A percentile compares a stretch with the other conserved stretches of the same genome.
phyloP scores from a whole-genome alignment of 2,329 filamentous ascomycete species.

The Claviceps citrina region DNA sequence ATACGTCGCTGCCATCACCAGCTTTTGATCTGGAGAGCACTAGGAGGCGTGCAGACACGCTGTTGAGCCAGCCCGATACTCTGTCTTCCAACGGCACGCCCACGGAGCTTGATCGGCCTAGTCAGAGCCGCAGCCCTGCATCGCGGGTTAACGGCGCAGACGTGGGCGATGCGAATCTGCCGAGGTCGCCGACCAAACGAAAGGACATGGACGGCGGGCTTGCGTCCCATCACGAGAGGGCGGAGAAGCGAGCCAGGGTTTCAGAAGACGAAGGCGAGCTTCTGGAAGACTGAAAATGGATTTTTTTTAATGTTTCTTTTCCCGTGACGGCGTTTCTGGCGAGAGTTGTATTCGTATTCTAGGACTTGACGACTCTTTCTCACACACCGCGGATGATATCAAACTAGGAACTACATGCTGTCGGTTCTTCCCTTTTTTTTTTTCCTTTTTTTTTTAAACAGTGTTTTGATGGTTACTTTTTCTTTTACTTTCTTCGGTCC shows the following conservation, averaged over 20 bases:
- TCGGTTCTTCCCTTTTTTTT: background rate
- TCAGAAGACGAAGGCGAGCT: conserved; percentile 36
- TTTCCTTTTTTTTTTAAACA: background rate
- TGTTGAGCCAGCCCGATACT: conserved; percentile 26
- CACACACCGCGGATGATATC: background rate
- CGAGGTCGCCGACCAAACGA: conserved; percentile 26
- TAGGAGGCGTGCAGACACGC: conserved; percentile 30
- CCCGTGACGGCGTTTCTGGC: conserved; percentile 1
- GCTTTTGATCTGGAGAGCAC: conserved; percentile 42
- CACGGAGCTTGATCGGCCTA: conserved; percentile 30
- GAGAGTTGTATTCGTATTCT: background rate
- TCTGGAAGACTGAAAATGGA: conserved; percentile 16
- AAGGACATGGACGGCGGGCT: conserved; percentile 24
- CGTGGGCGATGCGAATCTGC: conserved; percentile 6
- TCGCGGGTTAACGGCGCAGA: conserved; percentile 25
- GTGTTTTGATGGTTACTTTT: too few species aligned
- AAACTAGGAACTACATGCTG: background rate
- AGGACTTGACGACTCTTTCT: conserved; percentile 1
- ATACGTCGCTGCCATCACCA: conserved; percentile 37
- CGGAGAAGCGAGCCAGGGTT: conserved; percentile 28
- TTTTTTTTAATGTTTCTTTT: background rate
- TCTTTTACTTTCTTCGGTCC: background rate
- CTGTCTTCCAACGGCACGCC: conserved; percentile 36
- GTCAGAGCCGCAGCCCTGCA: conserved; percentile 35
- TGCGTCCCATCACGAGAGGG: conserved; percentile 18